These are phyloP conservation scores for Cladosporium phlei DNA, from an alignment of 2,329 filamentous ascomycete genomes.

Conservation along the genomic window DNA sequence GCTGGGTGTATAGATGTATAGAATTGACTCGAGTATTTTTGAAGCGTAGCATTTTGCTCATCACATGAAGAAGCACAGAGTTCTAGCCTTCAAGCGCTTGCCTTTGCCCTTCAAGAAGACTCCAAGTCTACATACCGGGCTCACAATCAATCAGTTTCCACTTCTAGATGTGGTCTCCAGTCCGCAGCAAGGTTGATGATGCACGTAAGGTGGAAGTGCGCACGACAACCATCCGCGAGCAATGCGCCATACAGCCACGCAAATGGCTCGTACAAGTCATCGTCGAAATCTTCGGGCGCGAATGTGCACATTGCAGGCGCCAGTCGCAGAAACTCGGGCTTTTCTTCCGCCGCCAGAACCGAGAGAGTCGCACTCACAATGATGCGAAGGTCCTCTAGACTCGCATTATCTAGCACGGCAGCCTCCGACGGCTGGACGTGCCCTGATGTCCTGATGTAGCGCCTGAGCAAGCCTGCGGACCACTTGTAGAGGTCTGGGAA, in stretches of 20 bases:
- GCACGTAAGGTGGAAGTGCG: too few relatives aligned
- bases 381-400: background rate
- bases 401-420: background rate
- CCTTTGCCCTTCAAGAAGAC: too few relatives aligned
- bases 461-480: background rate
- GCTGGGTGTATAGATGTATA: constrained; percentile 16
- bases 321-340: too few relatives aligned
- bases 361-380: background rate
- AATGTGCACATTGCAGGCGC: background rate
- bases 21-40: background rate
- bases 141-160: too few relatives aligned
- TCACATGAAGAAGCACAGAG: too few relatives aligned
- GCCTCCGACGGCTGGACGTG: background rate
- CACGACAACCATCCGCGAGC: background rate
- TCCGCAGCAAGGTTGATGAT: too few relatives aligned
- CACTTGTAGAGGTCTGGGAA: background rate
- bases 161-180: too few relatives aligned
- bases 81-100: too few relatives aligned
- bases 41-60: background rate
- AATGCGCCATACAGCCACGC: background rate
- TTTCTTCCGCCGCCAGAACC: background rate
- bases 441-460: background rate
- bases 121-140: too few relatives aligned
- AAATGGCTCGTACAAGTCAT: background rate
- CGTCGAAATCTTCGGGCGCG: background rate